Evolutionary conservation across 495 filamentous ascomycete species (phyloP), one percentile per base, ranked within the genome.

Genomic region (Niebla homalea): DNA sequence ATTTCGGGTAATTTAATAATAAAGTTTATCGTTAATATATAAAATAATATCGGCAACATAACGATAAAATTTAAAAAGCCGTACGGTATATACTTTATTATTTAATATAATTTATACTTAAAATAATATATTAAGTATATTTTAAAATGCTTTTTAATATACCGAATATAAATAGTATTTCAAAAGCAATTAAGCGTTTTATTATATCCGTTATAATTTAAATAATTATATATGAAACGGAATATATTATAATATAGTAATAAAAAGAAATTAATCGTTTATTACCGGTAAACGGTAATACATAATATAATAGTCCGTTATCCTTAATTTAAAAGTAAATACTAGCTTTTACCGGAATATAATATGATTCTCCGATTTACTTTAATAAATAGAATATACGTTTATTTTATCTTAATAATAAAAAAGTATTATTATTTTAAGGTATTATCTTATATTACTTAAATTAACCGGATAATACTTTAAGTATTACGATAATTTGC

Each of bases 71-170:
- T 32, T 36, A 52, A 25, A n/a, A 46, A 25, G 23, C 15, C 39
- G 26, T 52, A 46, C 12, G 37, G 6, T 5, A 37, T 25, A 12
- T 35, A 47, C 4, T 36, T 19, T 37, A 1, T 1, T 4, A 36
- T 47, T 37, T 38, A 47, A n/a, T 37, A 48, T 47, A 47, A 23
- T 12, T 46, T 14, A 38, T 47, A 52, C 6, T 46, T 20, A 18
- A 37, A 38, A 38, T 12, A 52, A 21, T 46, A 46, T 1, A 25
- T 47, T 36, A 38, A 18, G 47, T 37, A 46, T 36, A 20, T 52
- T 25, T 23, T 21, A 25, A 37, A 46, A 47, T 46, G 7, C 11
- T 21, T 46, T 52, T 20, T 36, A 19, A 37, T 21, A 12, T 45
- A 43, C 12, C 18, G 5, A 47, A 32, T 36, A 36, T 46, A 52